Percentiles rank a stretch among this genome's conserved stretches.
phyloP scores from a whole-genome alignment of 2,329 filamentous ascomycete genomes.

The Aspergillus floridensis region DNA sequence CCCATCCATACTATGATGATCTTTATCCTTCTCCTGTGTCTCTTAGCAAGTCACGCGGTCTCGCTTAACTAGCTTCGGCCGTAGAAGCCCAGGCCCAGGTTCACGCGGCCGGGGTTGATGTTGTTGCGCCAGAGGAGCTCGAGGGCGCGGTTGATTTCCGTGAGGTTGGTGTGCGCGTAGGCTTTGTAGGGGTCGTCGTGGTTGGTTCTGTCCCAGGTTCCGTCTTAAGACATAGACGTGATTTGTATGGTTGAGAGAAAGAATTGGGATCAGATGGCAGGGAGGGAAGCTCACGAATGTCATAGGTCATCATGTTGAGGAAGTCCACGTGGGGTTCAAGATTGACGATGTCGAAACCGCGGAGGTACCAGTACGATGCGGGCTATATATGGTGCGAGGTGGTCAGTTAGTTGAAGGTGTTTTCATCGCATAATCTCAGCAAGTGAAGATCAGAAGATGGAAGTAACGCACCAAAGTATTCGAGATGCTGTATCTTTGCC shows the following conservation, averaged over 20 bases:
- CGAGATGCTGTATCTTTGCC: constrained; percentile 3
- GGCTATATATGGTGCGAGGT: constrained; percentile 1
- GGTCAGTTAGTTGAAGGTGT: too few species aligned
- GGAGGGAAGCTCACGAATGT: constrained; percentile 21
- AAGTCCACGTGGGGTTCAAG: constrained; percentile 14
- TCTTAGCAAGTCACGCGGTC: too few species aligned
- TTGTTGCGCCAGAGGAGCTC: constrained; percentile 49
- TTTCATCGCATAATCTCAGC: too few species aligned
- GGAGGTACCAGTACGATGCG: constrained; percentile 17
- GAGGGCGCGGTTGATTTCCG: constrained; percentile 31
- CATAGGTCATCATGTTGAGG: constrained; percentile 26
- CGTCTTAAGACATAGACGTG: constrained; percentile 7
- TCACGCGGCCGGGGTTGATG: constrained; percentile 42
- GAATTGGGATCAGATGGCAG: too few species aligned
- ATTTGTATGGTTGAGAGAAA: background rate
- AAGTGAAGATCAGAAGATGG: background rate
- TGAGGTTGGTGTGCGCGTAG: constrained; percentile 26
- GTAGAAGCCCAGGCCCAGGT: constrained; percentile 49
- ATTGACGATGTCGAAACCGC: constrained; percentile 11
- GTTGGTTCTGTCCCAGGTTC: constrained; percentile 22
- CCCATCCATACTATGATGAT: too few species aligned
- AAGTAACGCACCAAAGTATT: constrained; percentile 12
- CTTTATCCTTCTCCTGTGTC: too few species aligned
- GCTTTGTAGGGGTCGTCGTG: constrained; percentile 11
- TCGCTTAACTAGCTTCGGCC: constrained; percentile 24